phyloP scores from a whole-genome alignment of 179 eudicot genomes.

The Heliamphora pulchella region DNA sequence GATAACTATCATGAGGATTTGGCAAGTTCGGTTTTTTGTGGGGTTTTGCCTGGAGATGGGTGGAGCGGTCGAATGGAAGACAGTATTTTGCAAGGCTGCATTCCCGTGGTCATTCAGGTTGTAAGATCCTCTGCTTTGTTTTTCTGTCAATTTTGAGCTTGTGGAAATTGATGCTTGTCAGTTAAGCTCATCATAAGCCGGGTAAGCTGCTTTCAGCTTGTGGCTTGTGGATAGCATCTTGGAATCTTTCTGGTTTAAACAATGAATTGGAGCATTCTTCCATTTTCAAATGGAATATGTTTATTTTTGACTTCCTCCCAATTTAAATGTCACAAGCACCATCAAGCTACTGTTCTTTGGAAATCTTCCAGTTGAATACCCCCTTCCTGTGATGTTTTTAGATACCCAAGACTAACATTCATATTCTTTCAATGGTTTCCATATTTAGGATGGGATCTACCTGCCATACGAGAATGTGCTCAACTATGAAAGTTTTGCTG shows the following conservation, averaged over 20 bases:
- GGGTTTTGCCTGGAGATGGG: constrained; percentile 96
- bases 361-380: neutral
- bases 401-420: neutral
- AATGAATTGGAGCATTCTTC: constrained; percentile 1
- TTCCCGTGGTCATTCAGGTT: constrained; percentile 94
- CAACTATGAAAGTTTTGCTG: constrained; percentile 89
- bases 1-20: constrained; percentile 54
- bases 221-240: neutral
- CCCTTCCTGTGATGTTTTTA: neutral
- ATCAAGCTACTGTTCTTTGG: neutral
- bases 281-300: constrained; percentile 4
- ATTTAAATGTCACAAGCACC: neutral
- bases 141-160: neutral
- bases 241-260: neutral
- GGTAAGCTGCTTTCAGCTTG: neutral
- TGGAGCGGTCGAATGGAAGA: constrained; percentile 99
- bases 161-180: neutral
- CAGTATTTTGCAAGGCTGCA: constrained; percentile 90
- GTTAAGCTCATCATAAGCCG: neutral
- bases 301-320: neutral
- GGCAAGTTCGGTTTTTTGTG: constrained; percentile 82
- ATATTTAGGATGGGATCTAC: constrained; percentile 76
- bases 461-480: constrained; percentile 91
- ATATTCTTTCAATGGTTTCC: constrained; percentile 10
- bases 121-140: constrained; percentile 9